phyloP scores from a whole-genome alignment of 1,284 basidiomycete genomes.

The Neolentinus lepideus region DNA sequence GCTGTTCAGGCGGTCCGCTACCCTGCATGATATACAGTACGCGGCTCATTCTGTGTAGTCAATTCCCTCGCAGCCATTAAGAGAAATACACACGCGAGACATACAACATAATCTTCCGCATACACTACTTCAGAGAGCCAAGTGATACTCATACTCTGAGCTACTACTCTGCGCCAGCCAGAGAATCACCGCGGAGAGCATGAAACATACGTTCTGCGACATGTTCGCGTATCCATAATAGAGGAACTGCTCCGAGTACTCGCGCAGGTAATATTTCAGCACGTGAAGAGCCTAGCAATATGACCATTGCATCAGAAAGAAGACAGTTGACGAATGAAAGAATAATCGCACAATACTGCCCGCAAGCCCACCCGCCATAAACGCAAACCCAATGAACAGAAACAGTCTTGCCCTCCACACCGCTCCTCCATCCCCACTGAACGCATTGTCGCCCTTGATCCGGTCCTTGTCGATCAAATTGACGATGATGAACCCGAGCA shows the following conservation, averaged over 20 bases:
- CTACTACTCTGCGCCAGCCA: constrained; percentile 83
- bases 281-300: constrained; percentile 75
- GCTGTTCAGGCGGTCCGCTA: too few relatives aligned
- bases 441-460: constrained; percentile 75
- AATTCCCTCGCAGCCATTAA: too few relatives aligned
- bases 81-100: too few relatives aligned
- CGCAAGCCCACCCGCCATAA: constrained; percentile 94
- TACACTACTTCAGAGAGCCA: constrained; percentile 48
- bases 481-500: constrained; percentile 89
- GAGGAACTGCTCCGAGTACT: constrained; percentile 70
- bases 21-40: too few relatives aligned
- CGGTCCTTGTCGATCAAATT: constrained; percentile 95
- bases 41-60: too few relatives aligned
- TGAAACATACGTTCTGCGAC: constrained; percentile 85
- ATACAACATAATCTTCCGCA: too few relatives aligned
- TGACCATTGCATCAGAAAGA: background rate
- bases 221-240: constrained; percentile 97
- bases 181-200: constrained; percentile 83
- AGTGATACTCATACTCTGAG: constrained; percentile 84
- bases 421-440: constrained; percentile 65
- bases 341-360: constrained; percentile 78
- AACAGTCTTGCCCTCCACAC: constrained; percentile 89
- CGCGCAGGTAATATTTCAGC: constrained; percentile 78
- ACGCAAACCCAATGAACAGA: constrained; percentile 91
- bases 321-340: background rate